These are phyloP conservation scores for Ceratocystis smalleyi DNA, from an alignment of 2,329 filamentous ascomycete species.

Conservation along the genomic window DNA sequence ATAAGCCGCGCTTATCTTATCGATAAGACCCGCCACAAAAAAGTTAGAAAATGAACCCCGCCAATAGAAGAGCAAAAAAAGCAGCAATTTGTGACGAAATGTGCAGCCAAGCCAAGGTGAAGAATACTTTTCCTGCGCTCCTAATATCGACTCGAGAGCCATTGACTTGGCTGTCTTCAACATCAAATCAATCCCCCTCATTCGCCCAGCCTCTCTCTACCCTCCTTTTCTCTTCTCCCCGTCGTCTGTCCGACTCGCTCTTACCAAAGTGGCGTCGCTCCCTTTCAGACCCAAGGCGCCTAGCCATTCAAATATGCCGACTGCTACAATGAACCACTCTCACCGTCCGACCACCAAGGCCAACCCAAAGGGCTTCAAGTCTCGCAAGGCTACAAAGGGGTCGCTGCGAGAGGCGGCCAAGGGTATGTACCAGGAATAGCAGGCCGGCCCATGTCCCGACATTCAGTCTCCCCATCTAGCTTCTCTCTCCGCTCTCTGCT, in stretches of 20 bases:
- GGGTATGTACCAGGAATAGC: constrained; percentile 33
- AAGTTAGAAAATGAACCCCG: constrained; percentile 18
- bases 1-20: constrained; percentile 13
- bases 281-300: constrained; percentile 83
- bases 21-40: constrained; percentile 20
- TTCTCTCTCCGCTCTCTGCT: neutral
- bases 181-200: neutral
- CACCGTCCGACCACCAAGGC: constrained; percentile 87
- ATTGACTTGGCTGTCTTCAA: neutral
- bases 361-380: constrained; percentile 82
- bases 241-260: neutral
- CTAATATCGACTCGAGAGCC: neutral
- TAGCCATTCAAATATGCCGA: constrained; percentile 50
- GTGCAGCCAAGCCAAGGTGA: neutral
- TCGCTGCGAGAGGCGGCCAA: constrained; percentile 72
- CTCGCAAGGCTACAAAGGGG: constrained; percentile 75
- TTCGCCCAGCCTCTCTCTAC: neutral
- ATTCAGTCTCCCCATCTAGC: neutral
- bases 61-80: neutral
- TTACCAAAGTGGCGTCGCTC: constrained; percentile 47
- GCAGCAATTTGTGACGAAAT: neutral
- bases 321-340: constrained; percentile 56
- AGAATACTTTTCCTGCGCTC: neutral
- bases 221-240: neutral
- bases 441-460: constrained; percentile 16